Evolutionary conservation across 768 basidiomycete species (phyloP).

Genomic region (Rhizopogon vesiculosus): DNA sequence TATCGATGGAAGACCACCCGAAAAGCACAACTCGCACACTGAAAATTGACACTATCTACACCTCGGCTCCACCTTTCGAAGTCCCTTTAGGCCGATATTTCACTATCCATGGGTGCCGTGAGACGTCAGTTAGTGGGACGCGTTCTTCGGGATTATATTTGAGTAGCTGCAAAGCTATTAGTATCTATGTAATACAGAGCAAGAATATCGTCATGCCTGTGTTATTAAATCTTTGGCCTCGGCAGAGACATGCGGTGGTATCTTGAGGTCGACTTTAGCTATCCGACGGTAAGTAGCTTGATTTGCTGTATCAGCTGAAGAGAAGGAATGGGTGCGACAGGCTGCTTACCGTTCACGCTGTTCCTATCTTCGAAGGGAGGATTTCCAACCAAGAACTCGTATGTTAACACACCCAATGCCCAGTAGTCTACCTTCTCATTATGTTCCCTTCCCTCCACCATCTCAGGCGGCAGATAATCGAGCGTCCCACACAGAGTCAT

Average conservation of each 20-base stretch:
- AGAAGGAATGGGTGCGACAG: background rate
- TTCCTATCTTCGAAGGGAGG: slow-evolving; percentile 84
- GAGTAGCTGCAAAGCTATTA: slow-evolving; percentile 54
- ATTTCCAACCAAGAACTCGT: slow-evolving; percentile 87
- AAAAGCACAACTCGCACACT: background rate
- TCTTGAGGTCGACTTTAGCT: slow-evolving; percentile 72
- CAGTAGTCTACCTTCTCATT: slow-evolving; percentile 91
- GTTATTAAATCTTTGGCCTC: slow-evolving; percentile 44
- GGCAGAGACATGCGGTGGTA: slow-evolving; percentile 34
- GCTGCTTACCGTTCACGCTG: slow-evolving; percentile 66
- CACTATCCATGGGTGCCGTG: slow-evolving; percentile 83
- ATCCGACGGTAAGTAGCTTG: slow-evolving; percentile 89
- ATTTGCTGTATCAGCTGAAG: slow-evolving; percentile 3
- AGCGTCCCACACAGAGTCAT: slow-evolving; percentile 93
- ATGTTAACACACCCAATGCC: slow-evolving; percentile 95
- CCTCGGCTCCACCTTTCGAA: slow-evolving; percentile 23
- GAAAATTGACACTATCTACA: slow-evolving; percentile 6
- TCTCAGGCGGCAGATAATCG: slow-evolving; percentile 97
- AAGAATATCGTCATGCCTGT: slow-evolving; percentile 25
- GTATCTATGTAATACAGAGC: slow-evolving; percentile 5
- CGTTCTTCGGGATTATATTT: slow-evolving; percentile 77
- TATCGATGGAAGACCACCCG: background rate
- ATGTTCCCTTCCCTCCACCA: slow-evolving; percentile 92
- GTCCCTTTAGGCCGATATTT: slow-evolving; percentile 53
- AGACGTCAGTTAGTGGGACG: slow-evolving; percentile 68